A percentile compares a stretch with the other conserved stretches of the same genome.
phyloP scores from a whole-genome alignment of 2,329 filamentous ascomycete genomes.

The Xylariomycetidae sp. region DNA sequence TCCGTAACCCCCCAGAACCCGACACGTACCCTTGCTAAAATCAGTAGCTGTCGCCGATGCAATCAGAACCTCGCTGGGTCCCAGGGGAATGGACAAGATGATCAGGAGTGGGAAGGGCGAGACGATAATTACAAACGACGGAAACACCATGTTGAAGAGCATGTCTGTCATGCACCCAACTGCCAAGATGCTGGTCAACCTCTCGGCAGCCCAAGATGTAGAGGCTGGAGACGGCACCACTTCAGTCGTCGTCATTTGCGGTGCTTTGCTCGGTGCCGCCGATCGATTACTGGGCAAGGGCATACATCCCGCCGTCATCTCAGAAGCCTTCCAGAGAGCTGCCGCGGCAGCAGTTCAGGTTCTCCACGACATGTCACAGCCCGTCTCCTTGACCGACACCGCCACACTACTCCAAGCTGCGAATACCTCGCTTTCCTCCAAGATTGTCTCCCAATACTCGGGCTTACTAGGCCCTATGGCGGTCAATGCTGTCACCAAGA shows the following conservation, averaged over 20 bases:
- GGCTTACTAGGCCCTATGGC: constrained; percentile 96
- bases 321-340: constrained; percentile 94
- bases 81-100: constrained; percentile 99
- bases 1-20: constrained; percentile 36
- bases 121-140: constrained; percentile 99
- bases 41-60: constrained; percentile 86
- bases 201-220: constrained; percentile 95
- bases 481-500: constrained; percentile 91
- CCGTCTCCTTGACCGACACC: constrained; percentile 83
- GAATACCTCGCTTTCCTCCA: constrained; percentile 94
- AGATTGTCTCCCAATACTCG: constrained; percentile 97
- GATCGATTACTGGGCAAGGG: constrained; percentile 87
- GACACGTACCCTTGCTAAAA: constrained; percentile 26
- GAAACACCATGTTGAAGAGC: constrained; percentile 97
- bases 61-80: constrained; percentile 92
- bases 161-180: constrained; percentile 99
- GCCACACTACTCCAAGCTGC: constrained; percentile 91
- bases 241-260: constrained; percentile 95
- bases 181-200: constrained; percentile 97
- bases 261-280: constrained; percentile 87
- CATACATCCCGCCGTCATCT: constrained; percentile 96
- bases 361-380: constrained; percentile 92
- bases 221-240: constrained; percentile 98
- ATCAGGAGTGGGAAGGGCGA: constrained; percentile 95
- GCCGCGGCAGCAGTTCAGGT: constrained; percentile 84